Evolutionary conservation across 2,329 filamentous ascomycete species (phyloP).

Genomic region (Aspergillus glaucus): DNA sequence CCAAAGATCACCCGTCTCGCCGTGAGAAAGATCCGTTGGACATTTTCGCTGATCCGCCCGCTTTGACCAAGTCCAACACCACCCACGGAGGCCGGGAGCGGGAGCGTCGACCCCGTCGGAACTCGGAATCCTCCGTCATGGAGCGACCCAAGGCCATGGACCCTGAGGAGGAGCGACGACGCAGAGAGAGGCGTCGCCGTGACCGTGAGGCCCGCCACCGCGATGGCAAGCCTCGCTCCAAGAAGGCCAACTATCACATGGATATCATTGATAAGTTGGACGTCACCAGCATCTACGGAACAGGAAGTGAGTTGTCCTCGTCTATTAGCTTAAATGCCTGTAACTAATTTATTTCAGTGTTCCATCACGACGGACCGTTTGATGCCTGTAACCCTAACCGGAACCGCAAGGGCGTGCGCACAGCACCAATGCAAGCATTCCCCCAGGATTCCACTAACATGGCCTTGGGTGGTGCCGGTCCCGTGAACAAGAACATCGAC

Average conservation of each 20-base stretch:
- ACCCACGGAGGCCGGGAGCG: slow-evolving; percentile 30
- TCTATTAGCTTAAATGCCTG: not conserved
- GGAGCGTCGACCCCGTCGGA: slow-evolving; percentile 47
- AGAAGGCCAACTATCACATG: slow-evolving; percentile 44
- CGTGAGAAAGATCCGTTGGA: slow-evolving; percentile 35
- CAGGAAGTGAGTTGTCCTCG: slow-evolving; percentile 62
- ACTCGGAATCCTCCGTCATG: slow-evolving; percentile 59
- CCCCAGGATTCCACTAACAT: slow-evolving; percentile 91
- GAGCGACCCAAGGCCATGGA: slow-evolving; percentile 44
- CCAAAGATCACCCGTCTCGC: slow-evolving; percentile 19
- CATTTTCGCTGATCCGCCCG: slow-evolving; percentile 44
- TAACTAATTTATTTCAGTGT: slow-evolving; percentile 53
- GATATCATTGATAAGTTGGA: slow-evolving; percentile 97
- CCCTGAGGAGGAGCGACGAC: slow-evolving; percentile 46
- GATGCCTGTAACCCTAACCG: slow-evolving; percentile 93
- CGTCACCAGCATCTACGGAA: slow-evolving; percentile 91
- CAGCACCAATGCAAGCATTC: slow-evolving; percentile 94
- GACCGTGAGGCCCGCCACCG: slow-evolving; percentile 43
- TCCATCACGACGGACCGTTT: slow-evolving; percentile 96
- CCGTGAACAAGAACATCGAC: slow-evolving; percentile 73
- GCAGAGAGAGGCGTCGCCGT: slow-evolving; percentile 43
- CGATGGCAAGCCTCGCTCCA: slow-evolving; percentile 32
- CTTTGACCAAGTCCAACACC: slow-evolving; percentile 16
- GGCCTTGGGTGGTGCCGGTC: slow-evolving; percentile 78
- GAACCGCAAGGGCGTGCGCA: slow-evolving; percentile 73